Evolutionary conservation across 2,329 filamentous ascomycete species (phyloP).

Genomic region (Fusarium pseudocircinatum): DNA sequence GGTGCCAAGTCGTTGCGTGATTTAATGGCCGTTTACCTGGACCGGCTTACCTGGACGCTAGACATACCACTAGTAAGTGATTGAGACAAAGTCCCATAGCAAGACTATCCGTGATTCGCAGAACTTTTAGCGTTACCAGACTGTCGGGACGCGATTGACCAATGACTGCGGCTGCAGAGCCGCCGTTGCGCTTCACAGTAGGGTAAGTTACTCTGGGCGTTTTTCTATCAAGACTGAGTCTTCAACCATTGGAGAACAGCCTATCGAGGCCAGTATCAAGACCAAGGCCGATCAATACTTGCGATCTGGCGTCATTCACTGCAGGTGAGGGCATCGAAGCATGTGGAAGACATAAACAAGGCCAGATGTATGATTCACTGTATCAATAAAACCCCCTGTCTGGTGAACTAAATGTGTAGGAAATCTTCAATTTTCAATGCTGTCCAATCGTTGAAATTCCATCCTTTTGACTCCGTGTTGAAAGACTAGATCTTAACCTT

Average conservation of each 20-base stretch:
- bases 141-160: not conserved
- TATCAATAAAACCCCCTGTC: too few relatives aligned
- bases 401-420: too few relatives aligned
- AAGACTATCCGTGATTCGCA: not conserved
- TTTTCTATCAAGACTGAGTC: too few relatives aligned
- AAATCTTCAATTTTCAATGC: fast-evolving
- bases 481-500: not conserved
- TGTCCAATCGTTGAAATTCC: fast-evolving
- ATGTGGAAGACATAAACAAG: too few relatives aligned
- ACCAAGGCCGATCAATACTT: not conserved
- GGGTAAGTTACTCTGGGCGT: not conserved
- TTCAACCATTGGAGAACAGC: not conserved
- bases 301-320: too few relatives aligned
- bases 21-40: not conserved
- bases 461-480: fast-evolving
- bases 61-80: fast-evolving
- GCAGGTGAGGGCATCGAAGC: not conserved
- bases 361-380: too few relatives aligned
- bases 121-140: not conserved
- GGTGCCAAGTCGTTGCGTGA: not conserved
- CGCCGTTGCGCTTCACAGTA: not conserved
- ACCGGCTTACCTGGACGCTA: not conserved
- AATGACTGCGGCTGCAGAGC: not conserved
- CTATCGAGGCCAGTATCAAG: not conserved
- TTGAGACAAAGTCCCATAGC: fast-evolving